phyloP scores from a whole-genome alignment of 2,329 filamentous ascomycete genomes.

The Pseudogymnoascus sp. region DNA sequence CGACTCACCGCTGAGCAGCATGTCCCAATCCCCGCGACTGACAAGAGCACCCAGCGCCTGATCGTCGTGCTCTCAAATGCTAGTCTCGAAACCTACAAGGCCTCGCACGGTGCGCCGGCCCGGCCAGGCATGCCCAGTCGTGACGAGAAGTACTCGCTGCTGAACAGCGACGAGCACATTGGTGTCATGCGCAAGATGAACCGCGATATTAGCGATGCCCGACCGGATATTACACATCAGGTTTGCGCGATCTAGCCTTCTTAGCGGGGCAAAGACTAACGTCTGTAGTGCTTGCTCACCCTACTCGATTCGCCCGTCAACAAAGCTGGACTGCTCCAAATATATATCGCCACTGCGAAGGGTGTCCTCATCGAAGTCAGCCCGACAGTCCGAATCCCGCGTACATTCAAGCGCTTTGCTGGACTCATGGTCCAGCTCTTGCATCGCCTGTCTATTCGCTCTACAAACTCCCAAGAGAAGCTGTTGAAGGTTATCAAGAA shows the following conservation, averaged over 20 bases:
- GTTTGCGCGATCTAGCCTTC: constrained; percentile 44
- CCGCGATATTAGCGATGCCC: constrained; percentile 92
- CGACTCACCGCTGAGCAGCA: constrained; percentile 92
- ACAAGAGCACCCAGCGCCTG: constrained; percentile 84
- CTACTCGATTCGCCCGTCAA: constrained; percentile 97
- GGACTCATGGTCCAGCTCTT: constrained; percentile 97
- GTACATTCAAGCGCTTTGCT: constrained; percentile 98
- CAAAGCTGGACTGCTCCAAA: constrained; percentile 94
- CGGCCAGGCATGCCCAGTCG: constrained; percentile 54
- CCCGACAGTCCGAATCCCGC: constrained; percentile 92
- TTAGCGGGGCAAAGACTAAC: constrained; percentile 20
- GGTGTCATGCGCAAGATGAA: constrained; percentile 99
- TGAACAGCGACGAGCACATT: constrained; percentile 99
- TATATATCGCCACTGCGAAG: constrained; percentile 97
- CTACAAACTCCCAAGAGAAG: constrained; percentile 95
- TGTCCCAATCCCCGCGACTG: constrained; percentile 69
- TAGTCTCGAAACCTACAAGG: constrained; percentile 94
- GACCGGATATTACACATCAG: constrained; percentile 98
- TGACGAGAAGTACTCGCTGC: constrained; percentile 92
- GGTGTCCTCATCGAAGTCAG: constrained; percentile 96
- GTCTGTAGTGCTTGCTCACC: constrained; percentile 79
- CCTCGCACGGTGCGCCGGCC: constrained; percentile 62
- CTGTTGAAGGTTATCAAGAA: constrained; percentile 96
- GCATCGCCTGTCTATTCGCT: constrained; percentile 90
- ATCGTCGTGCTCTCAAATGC: constrained; percentile 97